Conservation (phyloP, 495 filamentous ascomycete genomes). For the Trichocladium antarcticum region DNA sequence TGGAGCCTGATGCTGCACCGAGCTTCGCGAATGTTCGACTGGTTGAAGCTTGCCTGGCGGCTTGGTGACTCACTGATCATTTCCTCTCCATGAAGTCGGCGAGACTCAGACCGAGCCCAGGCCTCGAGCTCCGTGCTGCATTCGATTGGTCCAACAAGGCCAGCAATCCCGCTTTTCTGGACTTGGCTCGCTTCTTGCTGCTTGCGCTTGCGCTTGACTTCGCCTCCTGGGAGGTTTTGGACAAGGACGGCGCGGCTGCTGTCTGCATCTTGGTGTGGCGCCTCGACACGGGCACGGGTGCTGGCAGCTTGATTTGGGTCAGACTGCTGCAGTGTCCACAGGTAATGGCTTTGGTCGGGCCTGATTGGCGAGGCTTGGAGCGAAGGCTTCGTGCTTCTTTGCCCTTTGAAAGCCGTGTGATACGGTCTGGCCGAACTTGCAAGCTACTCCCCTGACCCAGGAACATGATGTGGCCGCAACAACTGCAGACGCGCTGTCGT, state of each 20-base stretch:
- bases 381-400: neutral
- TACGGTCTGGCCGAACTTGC: conserved; percentile 19
- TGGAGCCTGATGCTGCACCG: conserved; percentile 8
- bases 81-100: conserved; percentile 43
- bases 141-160: conserved; percentile 39
- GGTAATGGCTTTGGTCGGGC: conserved; percentile 30
- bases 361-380: conserved; percentile 3
- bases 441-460: conserved; percentile 32
- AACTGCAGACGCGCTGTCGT: conserved; percentile 37
- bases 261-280: conserved; percentile 9
- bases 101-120: conserved; percentile 39
- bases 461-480: conserved; percentile 44
- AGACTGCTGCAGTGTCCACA: conserved; percentile 35
- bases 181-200: conserved; percentile 45
- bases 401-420: neutral
- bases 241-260: neutral
- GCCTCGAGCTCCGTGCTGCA: conserved; percentile 21
- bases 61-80: neutral
- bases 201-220: conserved; percentile 33
- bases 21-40: conserved; percentile 21
- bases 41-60: neutral
- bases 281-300: conserved; percentile 25
- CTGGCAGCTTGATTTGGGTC: conserved; percentile 28
- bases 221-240: neutral
- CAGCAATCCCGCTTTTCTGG: conserved; percentile 43